These are phyloP conservation scores for Gremmenia infestans DNA, from an alignment of 2,329 filamentous ascomycete genomes.

Conservation along the genomic window DNA sequence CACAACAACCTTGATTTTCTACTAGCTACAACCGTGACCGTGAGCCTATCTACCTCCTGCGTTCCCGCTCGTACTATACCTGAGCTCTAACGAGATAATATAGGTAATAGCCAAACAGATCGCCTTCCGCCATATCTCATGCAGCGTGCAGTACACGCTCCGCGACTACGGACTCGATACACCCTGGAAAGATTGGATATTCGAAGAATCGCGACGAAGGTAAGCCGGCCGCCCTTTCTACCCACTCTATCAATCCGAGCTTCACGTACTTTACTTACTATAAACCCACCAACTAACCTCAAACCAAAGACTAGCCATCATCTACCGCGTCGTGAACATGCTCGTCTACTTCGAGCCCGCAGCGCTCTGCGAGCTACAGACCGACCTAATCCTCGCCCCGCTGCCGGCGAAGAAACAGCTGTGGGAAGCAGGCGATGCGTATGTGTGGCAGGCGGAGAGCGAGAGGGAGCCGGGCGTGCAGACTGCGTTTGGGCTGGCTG, in stretches of 20 bases:
- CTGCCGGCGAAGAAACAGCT: slow-evolving; percentile 38
- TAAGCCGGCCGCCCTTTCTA: slow-evolving; percentile 10
- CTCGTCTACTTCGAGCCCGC: slow-evolving; percentile 40
- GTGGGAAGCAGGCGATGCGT: slow-evolving; percentile 39
- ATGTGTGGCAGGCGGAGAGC: slow-evolving; percentile 33
- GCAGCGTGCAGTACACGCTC: slow-evolving; percentile 14
- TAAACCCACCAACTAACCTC: slow-evolving; percentile 11
- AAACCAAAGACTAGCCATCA: slow-evolving; percentile 32
- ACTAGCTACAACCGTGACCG: slow-evolving; percentile 33
- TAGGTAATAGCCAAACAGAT: slow-evolving; percentile 15
- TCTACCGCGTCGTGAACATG: slow-evolving; percentile 39
- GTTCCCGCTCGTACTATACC: slow-evolving; percentile 1
- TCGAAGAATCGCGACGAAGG: slow-evolving; percentile 37
- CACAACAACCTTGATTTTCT: slow-evolving; percentile 39
- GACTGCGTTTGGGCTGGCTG: slow-evolving; percentile 29
- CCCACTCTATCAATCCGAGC: slow-evolving; percentile 1
- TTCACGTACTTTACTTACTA: background rate
- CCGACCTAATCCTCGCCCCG: slow-evolving; percentile 37
- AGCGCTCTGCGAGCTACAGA: slow-evolving; percentile 32
- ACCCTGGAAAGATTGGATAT: slow-evolving; percentile 39
- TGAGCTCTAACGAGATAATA: slow-evolving; percentile 6
- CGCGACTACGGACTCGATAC: slow-evolving; percentile 20
- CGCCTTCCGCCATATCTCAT: slow-evolving; percentile 11
- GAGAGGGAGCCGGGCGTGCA: slow-evolving; percentile 22
- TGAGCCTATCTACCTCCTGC: slow-evolving; percentile 20